These are phyloP conservation scores for Phytophthora syringae DNA, from an alignment of 352 stramenopile genomes.

Conservation along the genomic window DNA sequence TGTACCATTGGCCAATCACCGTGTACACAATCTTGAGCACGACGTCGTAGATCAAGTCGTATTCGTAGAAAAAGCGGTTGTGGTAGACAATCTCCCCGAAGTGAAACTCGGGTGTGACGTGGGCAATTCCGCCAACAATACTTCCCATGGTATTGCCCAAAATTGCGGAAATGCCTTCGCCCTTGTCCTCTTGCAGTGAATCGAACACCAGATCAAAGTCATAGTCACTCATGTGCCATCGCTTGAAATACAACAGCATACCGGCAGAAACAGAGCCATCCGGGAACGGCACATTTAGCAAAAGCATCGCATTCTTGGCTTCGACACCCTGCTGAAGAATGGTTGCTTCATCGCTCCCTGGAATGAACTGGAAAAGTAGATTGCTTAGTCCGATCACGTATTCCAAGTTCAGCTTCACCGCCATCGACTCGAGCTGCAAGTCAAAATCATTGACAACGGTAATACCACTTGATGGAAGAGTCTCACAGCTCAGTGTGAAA, in stretches of 20 bases:
- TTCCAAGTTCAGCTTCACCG: slow-evolving; percentile 83
- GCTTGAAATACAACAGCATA: slow-evolving; percentile 87
- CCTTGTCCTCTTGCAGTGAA: slow-evolving; percentile 77
- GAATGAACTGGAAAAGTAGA: slow-evolving; percentile 78
- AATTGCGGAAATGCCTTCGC: slow-evolving; percentile 82
- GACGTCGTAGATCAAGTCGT: slow-evolving; percentile 82
- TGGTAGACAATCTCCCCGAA: slow-evolving; percentile 76
- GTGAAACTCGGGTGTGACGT: slow-evolving; percentile 84
- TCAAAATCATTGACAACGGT: slow-evolving; percentile 84
- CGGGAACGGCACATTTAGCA: slow-evolving; percentile 56
- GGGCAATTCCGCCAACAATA: slow-evolving; percentile 88
- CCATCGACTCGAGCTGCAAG: slow-evolving; percentile 70
- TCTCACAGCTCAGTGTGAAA: slow-evolving; percentile 71
- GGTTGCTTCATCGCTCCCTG: slow-evolving; percentile 69
- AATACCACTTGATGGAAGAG: slow-evolving; percentile 69
- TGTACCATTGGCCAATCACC: slow-evolving; percentile 89
- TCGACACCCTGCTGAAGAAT: slow-evolving; percentile 67
- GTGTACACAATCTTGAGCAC: slow-evolving; percentile 75
- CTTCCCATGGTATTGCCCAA: slow-evolving; percentile 84
- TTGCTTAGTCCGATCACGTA: slow-evolving; percentile 79
- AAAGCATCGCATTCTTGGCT: slow-evolving; percentile 64
- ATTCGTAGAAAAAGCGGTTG: slow-evolving; percentile 88
- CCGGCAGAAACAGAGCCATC: slow-evolving; percentile 53
- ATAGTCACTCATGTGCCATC: slow-evolving; percentile 70
- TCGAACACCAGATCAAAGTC: slow-evolving; percentile 88